phyloP scores from a whole-genome alignment of 352 stramenopile genomes.

The Phytophthora sojae region DNA sequence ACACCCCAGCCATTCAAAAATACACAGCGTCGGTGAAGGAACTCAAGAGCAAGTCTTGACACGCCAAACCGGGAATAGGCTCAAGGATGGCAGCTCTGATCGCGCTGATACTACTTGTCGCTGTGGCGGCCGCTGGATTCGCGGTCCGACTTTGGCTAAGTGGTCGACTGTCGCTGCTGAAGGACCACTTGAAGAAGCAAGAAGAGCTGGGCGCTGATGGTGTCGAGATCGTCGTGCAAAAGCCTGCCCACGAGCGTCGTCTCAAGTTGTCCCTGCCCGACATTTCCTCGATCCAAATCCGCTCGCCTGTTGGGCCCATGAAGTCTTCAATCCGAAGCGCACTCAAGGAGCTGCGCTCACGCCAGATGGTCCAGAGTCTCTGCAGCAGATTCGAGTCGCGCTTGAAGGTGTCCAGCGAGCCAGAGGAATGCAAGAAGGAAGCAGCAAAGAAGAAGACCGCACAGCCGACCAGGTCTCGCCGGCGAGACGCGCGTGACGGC shows the following conservation, averaged over 20 bases:
- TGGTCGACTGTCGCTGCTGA: constrained; percentile 18
- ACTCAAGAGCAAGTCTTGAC: constrained; percentile 5
- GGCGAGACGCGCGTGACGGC: constrained; percentile 25
- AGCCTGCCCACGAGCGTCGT: constrained; percentile 26
- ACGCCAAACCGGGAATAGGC: background rate
- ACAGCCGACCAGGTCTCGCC: constrained; percentile 11
- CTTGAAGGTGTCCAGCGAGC: constrained; percentile 22
- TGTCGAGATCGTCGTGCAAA: constrained; percentile 62
- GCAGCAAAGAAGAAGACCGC: constrained; percentile 16
- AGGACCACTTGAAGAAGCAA: constrained; percentile 45
- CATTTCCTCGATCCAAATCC: constrained; percentile 29
- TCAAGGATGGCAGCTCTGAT: constrained; percentile 28
- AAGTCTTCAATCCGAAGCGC: constrained; percentile 59
- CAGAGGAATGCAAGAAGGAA: constrained; percentile 20
- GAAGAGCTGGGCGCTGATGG: constrained; percentile 28
- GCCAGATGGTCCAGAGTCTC: constrained; percentile 59
- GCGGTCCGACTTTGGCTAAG: constrained; percentile 36
- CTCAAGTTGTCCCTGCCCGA: constrained; percentile 38
- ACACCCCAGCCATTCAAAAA: constrained; percentile 20
- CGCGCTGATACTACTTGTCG: constrained; percentile 37
- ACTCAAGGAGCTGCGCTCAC: constrained; percentile 56
- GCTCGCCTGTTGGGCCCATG: constrained; percentile 38
- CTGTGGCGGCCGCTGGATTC: constrained; percentile 38
- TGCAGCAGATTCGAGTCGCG: constrained; percentile 61
- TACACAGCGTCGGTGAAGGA: constrained; percentile 11